Evolutionary conservation across 495 filamentous ascomycete genomes (phyloP), one percentile per base, ranked within the genome.

Genomic region (Aspergillus nidulans): DNA sequence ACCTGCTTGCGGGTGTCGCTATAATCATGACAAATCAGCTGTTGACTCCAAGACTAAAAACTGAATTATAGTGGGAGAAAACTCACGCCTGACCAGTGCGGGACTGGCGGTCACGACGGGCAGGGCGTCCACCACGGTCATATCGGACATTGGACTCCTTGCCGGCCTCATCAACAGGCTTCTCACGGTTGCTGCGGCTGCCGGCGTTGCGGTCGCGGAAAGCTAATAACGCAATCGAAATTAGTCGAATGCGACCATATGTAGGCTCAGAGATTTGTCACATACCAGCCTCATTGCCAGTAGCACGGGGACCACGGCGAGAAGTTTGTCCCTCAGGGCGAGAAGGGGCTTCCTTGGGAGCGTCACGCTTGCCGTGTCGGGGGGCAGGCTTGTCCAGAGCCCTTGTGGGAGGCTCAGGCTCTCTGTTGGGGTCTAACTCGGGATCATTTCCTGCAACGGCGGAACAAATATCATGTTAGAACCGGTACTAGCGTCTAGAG

Each of bases 1-100:
- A 89, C 86, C 76, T 95, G 89, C 84, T 97, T 98, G 66, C 90
- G 88, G 64, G 91, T 87, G 62, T 95, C 91, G 61, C 91, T 89
- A 41, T 32, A 40, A 34, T 51, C 50, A 45, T 13, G 15, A 28
- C 6, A 49, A 12, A 30, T 47, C 19, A 46, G 49, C 23, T 18
- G 26, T n/a, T 32, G n/a, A 8, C 21, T 6, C 38, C 20, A 10
- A 15, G 3, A 21, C 21, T 5, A 9, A n/a, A n/a, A 21, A 24
- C 16, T 10, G 9, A 12, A 1, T 15, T 3, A 23, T 16, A 9
- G 18, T 24, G 49, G 20, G 8, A 20, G 24, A 36, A 34, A 21
- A 19, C 81, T 70, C 84, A 95, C 90, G 78, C 84, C 63, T 81
- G 79, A 65, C 80, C 79, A 62, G 77, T 81, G 71, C 83, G 86